Base-by-base conservation (phyloP, 495 filamentous ascomycete species). In the Penicillium nucicola region DNA sequence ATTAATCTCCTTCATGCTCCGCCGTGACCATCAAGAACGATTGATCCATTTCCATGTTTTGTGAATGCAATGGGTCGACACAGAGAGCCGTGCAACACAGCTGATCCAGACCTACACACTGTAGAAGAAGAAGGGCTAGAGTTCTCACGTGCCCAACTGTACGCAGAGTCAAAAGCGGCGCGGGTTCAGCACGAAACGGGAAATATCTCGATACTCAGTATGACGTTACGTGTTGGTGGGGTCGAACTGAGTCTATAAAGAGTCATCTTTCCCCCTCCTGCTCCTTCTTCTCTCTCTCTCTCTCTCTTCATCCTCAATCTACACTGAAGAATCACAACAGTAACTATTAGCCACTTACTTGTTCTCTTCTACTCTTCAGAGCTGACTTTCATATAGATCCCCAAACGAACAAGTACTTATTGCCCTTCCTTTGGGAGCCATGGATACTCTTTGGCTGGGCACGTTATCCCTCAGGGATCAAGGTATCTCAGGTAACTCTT, bases 401-500 rank as follows among this genome's bases (percentile, higher is more conserved):
- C 34, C 25, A 42, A 53, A 34, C 49, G 52, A 34, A 46, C 23
- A 62, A 57, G 62, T 65, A 65, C 58, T 62, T 55, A 52, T 23
- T 50, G 56, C 59, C 59, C 47, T 50, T 47, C 58, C 34, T 37
- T 66, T 61, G 71, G 70, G 68, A 76, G 71, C 58, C 67, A 71
- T 74, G 70, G 56, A 62, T 52, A 56, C 41, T 50, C 66, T 75
- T 68, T 67, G 57, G 65, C 62, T 67, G 65, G 66, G 51, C 56
- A 56, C 43, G 59, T 69, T 64, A 63, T 68, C 58, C 52, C 50
- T 61, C 44, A 58, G 61, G 60, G 72, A 76, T 84, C 80, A 83
- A 84, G 81, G 79, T 83, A 82, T 73, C 68, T 79, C 71, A 83
- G 76, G 75, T 76, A 78, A 78, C 67, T 48, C 66, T 65, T 75